Percentiles rank a stretch among this genome's conserved stretches.
Conservation (phyloP, 495 filamentous ascomycete genomes). For the Tuber microsphaerosporum region DNA sequence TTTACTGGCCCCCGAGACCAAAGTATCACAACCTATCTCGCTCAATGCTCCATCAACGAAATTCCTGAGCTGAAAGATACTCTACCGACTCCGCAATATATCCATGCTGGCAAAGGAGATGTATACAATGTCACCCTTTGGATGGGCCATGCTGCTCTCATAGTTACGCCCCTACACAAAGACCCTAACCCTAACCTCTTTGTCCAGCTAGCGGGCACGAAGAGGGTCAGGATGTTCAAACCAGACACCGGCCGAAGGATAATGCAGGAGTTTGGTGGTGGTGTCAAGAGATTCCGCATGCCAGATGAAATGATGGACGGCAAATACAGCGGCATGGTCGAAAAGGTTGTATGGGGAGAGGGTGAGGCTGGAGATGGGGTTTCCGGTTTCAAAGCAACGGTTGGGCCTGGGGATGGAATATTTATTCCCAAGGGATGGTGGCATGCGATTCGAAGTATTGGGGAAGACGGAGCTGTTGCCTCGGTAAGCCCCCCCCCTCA, state of each 20-base stretch:
- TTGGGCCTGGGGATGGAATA: slow-evolving; percentile 63
- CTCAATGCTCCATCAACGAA: slow-evolving; percentile 56
- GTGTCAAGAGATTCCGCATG: slow-evolving; percentile 49
- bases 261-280: slow-evolving; percentile 56
- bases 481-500: slow-evolving; percentile 51
- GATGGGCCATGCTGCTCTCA: slow-evolving; percentile 70
- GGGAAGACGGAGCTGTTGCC: slow-evolving; percentile 53
- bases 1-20: neutral
- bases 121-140: slow-evolving; percentile 80
- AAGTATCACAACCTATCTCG: slow-evolving; percentile 60
- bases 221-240: slow-evolving; percentile 62
- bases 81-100: slow-evolving; percentile 55
- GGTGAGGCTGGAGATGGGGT: slow-evolving; percentile 33
- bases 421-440: slow-evolving; percentile 94
- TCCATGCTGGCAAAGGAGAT: slow-evolving; percentile 62
- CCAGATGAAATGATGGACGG: slow-evolving; percentile 94
- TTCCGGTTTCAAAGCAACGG: slow-evolving; percentile 51
- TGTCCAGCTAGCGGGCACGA: slow-evolving; percentile 68
- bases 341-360: slow-evolving; percentile 62
- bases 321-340: slow-evolving; percentile 56
- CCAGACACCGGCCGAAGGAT: slow-evolving; percentile 56
- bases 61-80: slow-evolving; percentile 48
- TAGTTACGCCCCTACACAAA: slow-evolving; percentile 78
- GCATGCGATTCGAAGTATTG: slow-evolving; percentile 80
- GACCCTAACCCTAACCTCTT: slow-evolving; percentile 95